A percentile compares a stretch with the other conserved stretches of the same genome.
Evolutionary conservation across 2,329 filamentous ascomycete genomes (phyloP).

Genomic region (Monosporascus sp.): DNA sequence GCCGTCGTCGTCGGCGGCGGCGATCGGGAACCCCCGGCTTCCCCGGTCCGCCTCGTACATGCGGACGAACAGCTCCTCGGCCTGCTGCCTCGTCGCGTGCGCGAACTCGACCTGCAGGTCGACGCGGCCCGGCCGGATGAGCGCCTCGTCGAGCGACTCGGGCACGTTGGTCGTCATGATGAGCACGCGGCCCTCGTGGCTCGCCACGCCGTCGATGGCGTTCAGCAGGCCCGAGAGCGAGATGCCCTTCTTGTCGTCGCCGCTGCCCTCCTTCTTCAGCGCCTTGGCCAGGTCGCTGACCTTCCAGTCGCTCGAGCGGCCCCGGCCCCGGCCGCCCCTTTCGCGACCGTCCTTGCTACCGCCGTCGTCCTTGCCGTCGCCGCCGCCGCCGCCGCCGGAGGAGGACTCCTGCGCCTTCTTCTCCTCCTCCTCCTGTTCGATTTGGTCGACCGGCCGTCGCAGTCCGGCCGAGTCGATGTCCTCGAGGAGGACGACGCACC

Average conservation of each 20-base stretch:
- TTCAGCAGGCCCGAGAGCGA: constrained; percentile 76
- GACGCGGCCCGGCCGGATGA: constrained; percentile 68
- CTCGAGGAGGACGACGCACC: constrained; percentile 62
- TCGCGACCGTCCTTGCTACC: constrained; percentile 10
- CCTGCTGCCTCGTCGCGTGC: constrained; percentile 49
- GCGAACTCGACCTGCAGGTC: constrained; percentile 64
- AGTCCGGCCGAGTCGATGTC: constrained; percentile 65
- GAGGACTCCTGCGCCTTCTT: constrained; percentile 1
- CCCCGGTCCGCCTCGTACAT: constrained; percentile 50
- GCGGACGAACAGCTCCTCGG: constrained; percentile 51
- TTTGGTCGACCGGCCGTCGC: constrained; percentile 32
- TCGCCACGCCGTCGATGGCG: constrained; percentile 76
- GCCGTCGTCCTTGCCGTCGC: constrained; percentile 8
- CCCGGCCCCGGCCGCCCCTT: constrained; percentile 9
- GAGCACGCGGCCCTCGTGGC: constrained; percentile 70
- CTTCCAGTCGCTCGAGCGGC: constrained; percentile 25
- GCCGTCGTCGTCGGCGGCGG: neutral
- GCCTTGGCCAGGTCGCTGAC: constrained; percentile 38
- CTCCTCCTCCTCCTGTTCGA: constrained; percentile 16
- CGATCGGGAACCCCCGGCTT: no score
- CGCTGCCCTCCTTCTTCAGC: constrained; percentile 32
- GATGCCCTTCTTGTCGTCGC: constrained; percentile 46
- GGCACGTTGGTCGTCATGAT: constrained; percentile 80
- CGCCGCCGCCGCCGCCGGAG: constrained; percentile 1
- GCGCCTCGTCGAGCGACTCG: constrained; percentile 65